Conservation (phyloP, 352 stramenopile species). For the Phytopythium mirpurense region DNA sequence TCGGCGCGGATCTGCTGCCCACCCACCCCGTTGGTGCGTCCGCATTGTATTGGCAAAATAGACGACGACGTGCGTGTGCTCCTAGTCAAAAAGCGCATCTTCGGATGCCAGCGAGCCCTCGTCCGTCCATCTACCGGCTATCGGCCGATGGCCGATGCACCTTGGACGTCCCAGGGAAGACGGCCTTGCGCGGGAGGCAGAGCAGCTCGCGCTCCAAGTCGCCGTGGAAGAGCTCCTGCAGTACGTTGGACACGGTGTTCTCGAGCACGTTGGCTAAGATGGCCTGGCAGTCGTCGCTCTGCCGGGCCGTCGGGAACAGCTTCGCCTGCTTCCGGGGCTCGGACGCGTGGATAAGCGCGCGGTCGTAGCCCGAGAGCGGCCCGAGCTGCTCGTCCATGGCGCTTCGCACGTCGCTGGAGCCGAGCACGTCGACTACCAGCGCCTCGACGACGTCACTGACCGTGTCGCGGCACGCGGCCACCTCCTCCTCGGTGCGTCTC, state of each 20-base stretch:
- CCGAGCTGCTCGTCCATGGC: constrained; percentile 33
- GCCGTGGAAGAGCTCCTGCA: constrained; percentile 80
- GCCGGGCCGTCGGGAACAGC: constrained; percentile 22
- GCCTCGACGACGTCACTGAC: constrained; percentile 53
- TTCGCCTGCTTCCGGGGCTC: no score
- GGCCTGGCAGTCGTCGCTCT: constrained; percentile 57
- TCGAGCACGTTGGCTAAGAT: constrained; percentile 62
- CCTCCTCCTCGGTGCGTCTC: constrained; percentile 7
- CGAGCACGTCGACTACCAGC: constrained; percentile 54
- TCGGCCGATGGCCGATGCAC: background rate
- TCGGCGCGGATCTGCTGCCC: background rate
- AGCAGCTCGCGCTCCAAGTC: constrained; percentile 65
- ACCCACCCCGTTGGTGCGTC: no score
- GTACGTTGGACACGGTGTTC: constrained; percentile 76
- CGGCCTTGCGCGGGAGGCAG: constrained; percentile 52
- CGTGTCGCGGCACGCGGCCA: constrained; percentile 29
- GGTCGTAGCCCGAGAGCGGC: constrained; percentile 20
- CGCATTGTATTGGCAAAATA: constrained; percentile 5
- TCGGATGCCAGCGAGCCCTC: background rate
- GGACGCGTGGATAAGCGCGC: constrained; percentile 10
- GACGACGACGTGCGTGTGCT: background rate
- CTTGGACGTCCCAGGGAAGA: constrained; percentile 25
- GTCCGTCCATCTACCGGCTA: background rate
- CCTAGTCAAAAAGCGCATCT: background rate
- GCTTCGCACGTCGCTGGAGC: constrained; percentile 38